Percentiles rank a stretch among this genome's conserved stretches.
Evolutionary conservation across 768 basidiomycete genomes (phyloP).

Genomic region (Mycena kentingensis): DNA sequence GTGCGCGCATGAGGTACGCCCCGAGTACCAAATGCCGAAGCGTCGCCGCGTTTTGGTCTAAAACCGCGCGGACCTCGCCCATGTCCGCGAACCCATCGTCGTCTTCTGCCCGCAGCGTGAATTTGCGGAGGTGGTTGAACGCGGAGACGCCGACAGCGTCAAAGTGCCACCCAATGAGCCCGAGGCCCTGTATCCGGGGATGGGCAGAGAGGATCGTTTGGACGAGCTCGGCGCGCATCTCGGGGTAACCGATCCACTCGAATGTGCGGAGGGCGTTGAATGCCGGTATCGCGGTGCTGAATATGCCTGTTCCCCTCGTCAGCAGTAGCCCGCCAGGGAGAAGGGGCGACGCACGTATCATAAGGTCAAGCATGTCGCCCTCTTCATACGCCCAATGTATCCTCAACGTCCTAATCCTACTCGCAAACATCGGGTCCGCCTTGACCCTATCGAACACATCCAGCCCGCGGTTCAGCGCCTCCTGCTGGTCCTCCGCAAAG

Average conservation of each 20-base stretch:
- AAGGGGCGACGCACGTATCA: slow-evolving; percentile 45
- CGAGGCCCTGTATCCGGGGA: slow-evolving; percentile 54
- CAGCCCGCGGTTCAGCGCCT: slow-evolving; percentile 59
- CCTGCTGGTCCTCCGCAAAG: slow-evolving; percentile 61
- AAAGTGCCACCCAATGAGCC: slow-evolving; percentile 75
- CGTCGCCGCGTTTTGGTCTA: slow-evolving; percentile 59
- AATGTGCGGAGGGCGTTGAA: slow-evolving; percentile 64
- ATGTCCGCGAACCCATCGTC: slow-evolving; percentile 73
- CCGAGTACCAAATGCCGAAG: slow-evolving; percentile 66
- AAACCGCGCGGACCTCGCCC: slow-evolving; percentile 64
- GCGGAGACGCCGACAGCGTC: slow-evolving; percentile 69
- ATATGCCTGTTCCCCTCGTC: slow-evolving; percentile 45
- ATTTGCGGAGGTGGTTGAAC: slow-evolving; percentile 60
- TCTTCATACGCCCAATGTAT: slow-evolving; percentile 74
- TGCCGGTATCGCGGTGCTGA: slow-evolving; percentile 62
- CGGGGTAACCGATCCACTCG: slow-evolving; percentile 80
- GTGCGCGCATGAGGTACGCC: slow-evolving; percentile 65
- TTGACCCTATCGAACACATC: slow-evolving; percentile 72
- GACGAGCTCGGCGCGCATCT: slow-evolving; percentile 68
- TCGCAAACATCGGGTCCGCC: slow-evolving; percentile 60
- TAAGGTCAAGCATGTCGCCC: slow-evolving; percentile 65
- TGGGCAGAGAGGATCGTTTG: slow-evolving; percentile 57
- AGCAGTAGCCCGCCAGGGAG: neutral
- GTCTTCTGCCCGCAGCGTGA: slow-evolving; percentile 69
- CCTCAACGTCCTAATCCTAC: slow-evolving; percentile 57